phyloP scores from a whole-genome alignment of 257 asterid genomes.

The Nicotiana benthamiana region DNA sequence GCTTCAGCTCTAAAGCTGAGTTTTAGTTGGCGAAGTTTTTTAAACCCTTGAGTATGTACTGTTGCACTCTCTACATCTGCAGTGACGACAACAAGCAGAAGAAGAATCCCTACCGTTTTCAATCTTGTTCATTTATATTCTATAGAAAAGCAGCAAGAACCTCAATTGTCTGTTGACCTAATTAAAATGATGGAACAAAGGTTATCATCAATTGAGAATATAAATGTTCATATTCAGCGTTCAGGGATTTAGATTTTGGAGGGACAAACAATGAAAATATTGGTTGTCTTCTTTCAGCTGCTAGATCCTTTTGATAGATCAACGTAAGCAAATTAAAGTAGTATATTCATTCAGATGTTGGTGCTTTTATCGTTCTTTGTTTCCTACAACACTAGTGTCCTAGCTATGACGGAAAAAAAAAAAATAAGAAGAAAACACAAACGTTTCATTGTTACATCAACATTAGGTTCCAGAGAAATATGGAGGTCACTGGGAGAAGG shows the following conservation, averaged over 20 bases:
- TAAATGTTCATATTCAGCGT: conserved; percentile 47
- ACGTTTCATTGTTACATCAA: not conserved
- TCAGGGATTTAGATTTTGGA: not conserved
- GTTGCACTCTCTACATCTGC: not conserved
- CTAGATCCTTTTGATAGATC: not conserved
- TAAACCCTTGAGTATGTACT: not conserved
- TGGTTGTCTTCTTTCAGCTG: not conserved
- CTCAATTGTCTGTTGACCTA: conserved; percentile 56
- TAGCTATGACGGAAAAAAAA: not conserved
- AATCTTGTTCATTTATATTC: not conserved
- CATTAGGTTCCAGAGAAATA: too few relatives aligned
- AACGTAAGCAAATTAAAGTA: not conserved
- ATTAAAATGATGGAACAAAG: conserved; percentile 77
- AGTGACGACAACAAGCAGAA: not conserved
- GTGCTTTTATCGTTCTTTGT: not conserved
- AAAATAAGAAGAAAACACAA: not conserved
- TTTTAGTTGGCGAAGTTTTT: too few relatives aligned
- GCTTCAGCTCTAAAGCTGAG: too few relatives aligned
- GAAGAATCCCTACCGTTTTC: not conserved
- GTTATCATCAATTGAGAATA: conserved; percentile 50
- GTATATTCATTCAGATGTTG: not conserved
- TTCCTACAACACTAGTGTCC: too few relatives aligned
- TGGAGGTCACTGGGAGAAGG: too few relatives aligned
- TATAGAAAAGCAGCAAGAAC: conserved; percentile 23
- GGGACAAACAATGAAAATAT: not conserved